Conservation (phyloP, 2,329 filamentous ascomycete species). For the Diaporthe sp. region DNA sequence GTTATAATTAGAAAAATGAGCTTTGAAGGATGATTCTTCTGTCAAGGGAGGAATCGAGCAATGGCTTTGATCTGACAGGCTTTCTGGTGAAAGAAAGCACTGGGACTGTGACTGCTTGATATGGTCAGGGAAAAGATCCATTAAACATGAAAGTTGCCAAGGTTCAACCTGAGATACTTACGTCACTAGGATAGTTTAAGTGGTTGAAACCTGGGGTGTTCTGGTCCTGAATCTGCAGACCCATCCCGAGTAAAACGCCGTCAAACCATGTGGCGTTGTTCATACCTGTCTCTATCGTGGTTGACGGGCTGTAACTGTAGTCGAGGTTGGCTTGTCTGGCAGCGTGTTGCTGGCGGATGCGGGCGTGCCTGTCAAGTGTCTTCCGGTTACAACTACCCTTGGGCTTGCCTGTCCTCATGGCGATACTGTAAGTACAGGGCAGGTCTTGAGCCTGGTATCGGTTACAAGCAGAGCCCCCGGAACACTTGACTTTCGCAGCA, state of each 20-base stretch:
- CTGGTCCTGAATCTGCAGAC: constrained; percentile 7
- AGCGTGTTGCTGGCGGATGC: constrained; percentile 9
- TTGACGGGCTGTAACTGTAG: neutral
- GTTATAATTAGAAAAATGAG: neutral
- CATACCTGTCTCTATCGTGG: neutral
- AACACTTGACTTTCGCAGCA: constrained; percentile 1
- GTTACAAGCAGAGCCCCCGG: constrained; percentile 2
- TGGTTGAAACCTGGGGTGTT: constrained; percentile 5
- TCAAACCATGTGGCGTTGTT: neutral
- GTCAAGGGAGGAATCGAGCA: neutral
- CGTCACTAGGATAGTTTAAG: constrained; percentile 5
- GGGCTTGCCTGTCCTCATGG: constrained; percentile 1
- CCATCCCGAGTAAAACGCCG: constrained; percentile 7
- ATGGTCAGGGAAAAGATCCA: neutral
- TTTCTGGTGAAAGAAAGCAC: neutral
- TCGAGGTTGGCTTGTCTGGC: neutral
- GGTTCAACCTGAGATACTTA: neutral
- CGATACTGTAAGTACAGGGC: neutral
- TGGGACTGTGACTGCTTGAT: neutral
- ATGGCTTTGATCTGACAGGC: neutral
- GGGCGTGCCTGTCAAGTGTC: neutral
- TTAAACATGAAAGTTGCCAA: neutral
- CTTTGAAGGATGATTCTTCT: neutral
- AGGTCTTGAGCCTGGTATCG: neutral
- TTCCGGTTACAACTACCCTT: constrained; percentile 11